A percentile compares a stretch with the other conserved stretches of the same genome.
Evolutionary conservation across 2,329 filamentous ascomycete species (phyloP).

Genomic region (Cryphonectria parasitica): DNA sequence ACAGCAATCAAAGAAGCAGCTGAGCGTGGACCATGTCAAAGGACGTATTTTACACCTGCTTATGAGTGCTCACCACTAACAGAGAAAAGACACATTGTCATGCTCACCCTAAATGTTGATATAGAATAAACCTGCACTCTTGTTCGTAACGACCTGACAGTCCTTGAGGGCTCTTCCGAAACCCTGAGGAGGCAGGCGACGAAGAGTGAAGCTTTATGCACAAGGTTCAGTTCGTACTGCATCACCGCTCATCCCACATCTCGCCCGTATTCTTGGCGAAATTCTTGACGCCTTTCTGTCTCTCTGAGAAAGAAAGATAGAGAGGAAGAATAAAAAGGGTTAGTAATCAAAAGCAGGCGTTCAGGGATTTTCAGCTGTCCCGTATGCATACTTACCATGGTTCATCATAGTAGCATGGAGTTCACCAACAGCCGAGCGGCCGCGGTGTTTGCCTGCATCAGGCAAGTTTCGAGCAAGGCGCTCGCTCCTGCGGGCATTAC

Average conservation of each 20-base stretch:
- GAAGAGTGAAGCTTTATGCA: too few relatives aligned
- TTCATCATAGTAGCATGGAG: background rate
- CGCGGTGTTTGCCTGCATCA: background rate
- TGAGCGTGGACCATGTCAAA: too few relatives aligned
- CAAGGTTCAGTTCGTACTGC: background rate
- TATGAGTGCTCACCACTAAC: too few relatives aligned
- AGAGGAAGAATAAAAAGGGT: background rate
- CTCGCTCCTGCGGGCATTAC: background rate
- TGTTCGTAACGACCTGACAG: too few relatives aligned
- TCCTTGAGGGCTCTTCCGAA: too few relatives aligned
- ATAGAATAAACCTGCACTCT: too few relatives aligned
- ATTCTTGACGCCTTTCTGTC: background rate
- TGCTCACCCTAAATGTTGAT: too few relatives aligned
- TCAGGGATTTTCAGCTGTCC: too few relatives aligned
- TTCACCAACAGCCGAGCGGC: background rate
- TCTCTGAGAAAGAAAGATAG: background rate
- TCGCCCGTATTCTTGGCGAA: background rate
- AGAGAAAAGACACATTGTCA: too few relatives aligned
- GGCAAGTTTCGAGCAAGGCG: background rate
- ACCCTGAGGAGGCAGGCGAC: too few relatives aligned
- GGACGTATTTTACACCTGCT: too few relatives aligned
- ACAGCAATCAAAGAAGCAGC: too few relatives aligned
- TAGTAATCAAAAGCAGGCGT: background rate
- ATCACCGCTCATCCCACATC: background rate
- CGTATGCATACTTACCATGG: background rate